Base-by-base conservation (phyloP, 129 eudicot species). In the Ambrosia trifida region DNA sequence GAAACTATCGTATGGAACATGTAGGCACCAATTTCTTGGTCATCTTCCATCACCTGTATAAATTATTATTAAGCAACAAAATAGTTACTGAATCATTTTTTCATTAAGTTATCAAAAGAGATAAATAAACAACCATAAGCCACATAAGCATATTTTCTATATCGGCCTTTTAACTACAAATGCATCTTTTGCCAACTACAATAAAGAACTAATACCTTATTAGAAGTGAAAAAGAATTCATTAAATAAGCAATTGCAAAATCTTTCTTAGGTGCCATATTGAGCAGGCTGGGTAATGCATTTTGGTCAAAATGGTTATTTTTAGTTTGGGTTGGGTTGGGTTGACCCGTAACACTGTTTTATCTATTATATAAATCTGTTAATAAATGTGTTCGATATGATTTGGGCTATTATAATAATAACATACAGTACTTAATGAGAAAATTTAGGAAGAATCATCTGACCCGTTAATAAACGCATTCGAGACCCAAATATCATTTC, bases 151-250 rank as follows among this genome's bases (percentile, higher is more conserved):
- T 82, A 94, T 76, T 86, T 95, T 81, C 90, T 90, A 62, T 83
- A 85, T 33, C 86, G 84, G 69, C 96, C 97, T 78, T 83, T 86
- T 79, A 88, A 75, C 81, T 83, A 95, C 99, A 83, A 88, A 95
- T 36, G 90, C 99, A 75, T 95, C 99, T 88, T 95, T 83, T 95
- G 97, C 99, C 97, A 95, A 74, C 99, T 94, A 70, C 36, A 81
- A 38, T 24, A 75, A 32, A 2, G 57, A 60, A 35, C 67, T 17
- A 36, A 36, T 45, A 53, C 19, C 43, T 60, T n/a, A 33, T 40
- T 40, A 40, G 9, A 40, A 40, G 44, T 40, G 11, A 20, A 10
- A 14, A 14, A 52, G 44, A 43, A 45, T 32, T 64, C n/a, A 28
- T 60, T 52, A 20, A 63, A 70, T 17, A 41, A 54, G 33, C 49